Conservation (phyloP, 805 yeast genomes). For the Yarrowia sp. region DNA sequence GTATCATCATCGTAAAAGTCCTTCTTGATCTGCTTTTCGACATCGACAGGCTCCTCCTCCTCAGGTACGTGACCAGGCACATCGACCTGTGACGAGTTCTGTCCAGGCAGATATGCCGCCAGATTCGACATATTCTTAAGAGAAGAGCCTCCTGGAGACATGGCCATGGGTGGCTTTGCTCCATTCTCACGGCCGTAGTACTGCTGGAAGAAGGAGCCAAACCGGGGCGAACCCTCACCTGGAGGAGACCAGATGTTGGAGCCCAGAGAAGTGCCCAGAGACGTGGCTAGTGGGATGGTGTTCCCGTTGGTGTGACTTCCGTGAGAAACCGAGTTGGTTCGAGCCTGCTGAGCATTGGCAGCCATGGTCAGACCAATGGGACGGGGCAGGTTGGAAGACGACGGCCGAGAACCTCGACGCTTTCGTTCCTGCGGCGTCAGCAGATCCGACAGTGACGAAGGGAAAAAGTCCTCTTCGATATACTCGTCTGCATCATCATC, state of each 20-base stretch:
- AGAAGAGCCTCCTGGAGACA: background rate
- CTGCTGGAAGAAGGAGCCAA: conserved; percentile 22
- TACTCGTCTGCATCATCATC: conserved; percentile 45
- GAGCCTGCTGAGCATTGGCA: conserved; percentile 12
- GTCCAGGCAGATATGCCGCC: conserved; percentile 10
- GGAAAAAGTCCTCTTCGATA: conserved; percentile 74
- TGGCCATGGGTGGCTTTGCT: conserved; percentile 16
- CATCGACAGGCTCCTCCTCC: conserved; percentile 12
- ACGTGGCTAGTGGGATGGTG: conserved; percentile 9
- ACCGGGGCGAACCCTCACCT: conserved; percentile 18
- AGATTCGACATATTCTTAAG: background rate
- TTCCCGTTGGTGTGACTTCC: conserved; percentile 11
- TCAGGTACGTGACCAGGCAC: conserved; percentile 7
- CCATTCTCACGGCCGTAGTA: conserved; percentile 22
- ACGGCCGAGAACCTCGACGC: conserved; percentile 57
- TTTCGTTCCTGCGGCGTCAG: conserved; percentile 77
- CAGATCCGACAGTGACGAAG: conserved; percentile 73
- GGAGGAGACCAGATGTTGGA: conserved; percentile 25
- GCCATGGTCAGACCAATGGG: conserved; percentile 25
- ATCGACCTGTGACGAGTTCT: background rate
- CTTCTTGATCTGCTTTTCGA: conserved; percentile 8
- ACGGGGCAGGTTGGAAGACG: conserved; percentile 22
- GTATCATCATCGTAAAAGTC: conserved; percentile 25
- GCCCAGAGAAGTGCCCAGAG: conserved; percentile 19
- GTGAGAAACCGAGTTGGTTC: conserved; percentile 14